These are phyloP conservation scores for Boechera retrofracta DNA, from an alignment of 345 rosid species.

Conservation along the genomic window DNA sequence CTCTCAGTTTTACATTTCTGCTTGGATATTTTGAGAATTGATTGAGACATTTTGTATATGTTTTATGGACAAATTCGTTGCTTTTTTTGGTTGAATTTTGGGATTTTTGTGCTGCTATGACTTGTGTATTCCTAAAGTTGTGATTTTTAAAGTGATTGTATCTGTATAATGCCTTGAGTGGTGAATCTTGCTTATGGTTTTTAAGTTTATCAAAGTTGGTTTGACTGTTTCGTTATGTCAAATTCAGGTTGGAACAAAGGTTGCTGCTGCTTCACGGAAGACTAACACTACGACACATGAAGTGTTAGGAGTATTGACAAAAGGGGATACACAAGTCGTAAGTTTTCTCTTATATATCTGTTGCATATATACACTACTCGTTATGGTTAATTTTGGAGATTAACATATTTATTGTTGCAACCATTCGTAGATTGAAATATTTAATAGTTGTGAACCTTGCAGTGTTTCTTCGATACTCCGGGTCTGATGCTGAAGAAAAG, in stretches of 20 bases:
- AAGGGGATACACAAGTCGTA: slow-evolving; percentile 84
- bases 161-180: background rate
- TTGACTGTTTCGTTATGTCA: slow-evolving; percentile 17
- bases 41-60: slow-evolving; percentile 12
- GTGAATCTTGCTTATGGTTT: slow-evolving; percentile 16
- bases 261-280: slow-evolving; percentile 94
- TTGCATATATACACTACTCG: background rate
- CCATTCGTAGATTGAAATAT: background rate
- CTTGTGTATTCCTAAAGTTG: slow-evolving; percentile 12
- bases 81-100: background rate
- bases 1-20: background rate
- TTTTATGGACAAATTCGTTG: background rate
- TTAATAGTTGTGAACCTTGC: slow-evolving; percentile 22
- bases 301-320: slow-evolving; percentile 88
- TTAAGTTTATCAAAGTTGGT: background rate
- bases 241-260: slow-evolving; percentile 83
- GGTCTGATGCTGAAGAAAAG: slow-evolving; percentile 70
- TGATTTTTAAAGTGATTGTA: background rate
- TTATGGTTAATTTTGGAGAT: slow-evolving; percentile 3
- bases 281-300: slow-evolving; percentile 96
- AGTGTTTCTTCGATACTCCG: slow-evolving; percentile 97
- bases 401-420: background rate
- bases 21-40: background rate
- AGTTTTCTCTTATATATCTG: slow-evolving; percentile 35
- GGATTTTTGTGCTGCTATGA: background rate